These are phyloP conservation scores for Skeletonema costatum DNA, from an alignment of 108 stramenopile genomes.

Conservation along the genomic window DNA sequence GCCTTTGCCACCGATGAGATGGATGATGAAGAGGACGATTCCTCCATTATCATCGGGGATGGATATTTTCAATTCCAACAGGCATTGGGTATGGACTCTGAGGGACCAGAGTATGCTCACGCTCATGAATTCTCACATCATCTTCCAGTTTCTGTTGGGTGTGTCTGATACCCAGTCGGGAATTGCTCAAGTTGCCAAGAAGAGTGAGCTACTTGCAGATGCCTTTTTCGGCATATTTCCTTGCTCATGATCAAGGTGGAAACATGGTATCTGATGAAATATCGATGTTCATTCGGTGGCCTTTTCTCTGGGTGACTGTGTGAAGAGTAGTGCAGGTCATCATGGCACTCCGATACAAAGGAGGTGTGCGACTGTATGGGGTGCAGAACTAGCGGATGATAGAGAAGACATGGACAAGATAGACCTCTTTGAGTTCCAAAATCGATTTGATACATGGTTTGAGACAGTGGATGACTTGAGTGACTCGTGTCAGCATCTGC, in stretches of 20 bases:
- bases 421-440: conserved; percentile 6
- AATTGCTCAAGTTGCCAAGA: conserved; percentile 9
- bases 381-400: conserved; percentile 24
- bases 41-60: conserved; percentile 44
- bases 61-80: conserved; percentile 41
- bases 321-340: conserved; percentile 17
- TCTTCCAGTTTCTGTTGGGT: conserved; percentile 20
- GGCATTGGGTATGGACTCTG: not conserved
- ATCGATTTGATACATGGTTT: conserved; percentile 29
- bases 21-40: conserved; percentile 7
- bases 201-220: conserved; percentile 41
- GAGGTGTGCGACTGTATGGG: conserved; percentile 45
- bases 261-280: conserved; percentile 37
- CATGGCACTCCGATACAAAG: conserved; percentile 47
- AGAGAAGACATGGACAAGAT: conserved; percentile 9
- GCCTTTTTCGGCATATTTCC: conserved; percentile 52
- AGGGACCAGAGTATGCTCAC: conserved; percentile 37
- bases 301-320: conserved; percentile 47
- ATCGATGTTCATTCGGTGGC: conserved; percentile 27
- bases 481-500: conserved; percentile 14
- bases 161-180: not conserved
- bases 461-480: conserved; percentile 11
- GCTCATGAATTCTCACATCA: conserved; percentile 42
- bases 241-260: conserved; percentile 32
- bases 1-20: conserved; percentile 48